A percentile compares a stretch with the other conserved stretches of the same genome.
Evolutionary conservation across 345 rosid species (phyloP).

Genomic region (Rubroshorea leprosula): DNA sequence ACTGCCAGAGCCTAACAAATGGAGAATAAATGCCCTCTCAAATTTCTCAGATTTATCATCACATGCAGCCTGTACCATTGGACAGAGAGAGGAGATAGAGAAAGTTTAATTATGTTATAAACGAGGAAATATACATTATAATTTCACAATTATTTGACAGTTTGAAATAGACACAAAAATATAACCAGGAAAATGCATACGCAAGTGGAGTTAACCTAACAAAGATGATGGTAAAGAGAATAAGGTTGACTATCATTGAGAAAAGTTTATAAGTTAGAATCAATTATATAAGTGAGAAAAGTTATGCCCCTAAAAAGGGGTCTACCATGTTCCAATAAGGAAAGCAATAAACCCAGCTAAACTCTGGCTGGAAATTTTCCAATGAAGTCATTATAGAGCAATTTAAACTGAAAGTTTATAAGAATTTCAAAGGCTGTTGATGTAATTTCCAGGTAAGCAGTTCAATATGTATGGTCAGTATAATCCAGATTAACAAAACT

Average conservation of each 20-base stretch:
- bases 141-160: background rate
- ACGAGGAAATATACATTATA: slow-evolving; percentile 2
- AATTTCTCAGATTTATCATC: slow-evolving; percentile 61
- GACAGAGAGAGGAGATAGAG: background rate
- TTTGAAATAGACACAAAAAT: background rate
- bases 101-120: slow-evolving; percentile 5
- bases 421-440: background rate
- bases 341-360: background rate
- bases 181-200: background rate
- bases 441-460: background rate
- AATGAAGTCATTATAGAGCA: background rate
- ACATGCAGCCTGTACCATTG: slow-evolving; percentile 57
- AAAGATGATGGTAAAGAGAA: background rate
- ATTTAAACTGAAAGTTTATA: too few species aligned
- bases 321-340: background rate
- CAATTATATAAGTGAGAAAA: background rate
- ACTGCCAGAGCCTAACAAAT: slow-evolving; percentile 51
- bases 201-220: background rate
- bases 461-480: background rate
- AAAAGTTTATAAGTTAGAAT: too few species aligned
- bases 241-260: too few species aligned
- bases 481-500: background rate
- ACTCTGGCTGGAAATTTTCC: background rate
- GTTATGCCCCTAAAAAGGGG: background rate
- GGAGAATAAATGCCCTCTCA: slow-evolving; percentile 83